Conservation (phyloP, 2,329 filamentous ascomycete species). For the Pseudogymnoascus sp. region DNA sequence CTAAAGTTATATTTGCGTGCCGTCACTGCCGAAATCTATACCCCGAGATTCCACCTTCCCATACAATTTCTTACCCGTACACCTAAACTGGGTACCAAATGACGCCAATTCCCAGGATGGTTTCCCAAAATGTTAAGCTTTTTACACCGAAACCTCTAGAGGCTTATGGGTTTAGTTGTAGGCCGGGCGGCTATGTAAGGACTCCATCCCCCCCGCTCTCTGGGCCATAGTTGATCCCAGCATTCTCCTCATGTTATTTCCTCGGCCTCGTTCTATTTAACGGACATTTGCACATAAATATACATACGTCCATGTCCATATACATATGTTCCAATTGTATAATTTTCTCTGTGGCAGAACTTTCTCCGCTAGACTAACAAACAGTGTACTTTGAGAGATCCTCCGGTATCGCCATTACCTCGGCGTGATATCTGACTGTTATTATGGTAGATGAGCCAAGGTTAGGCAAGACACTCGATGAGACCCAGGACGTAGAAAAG, state of each 20-base stretch:
- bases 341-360: background rate
- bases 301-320: background rate
- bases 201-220: background rate
- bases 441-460: background rate
- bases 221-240: background rate
- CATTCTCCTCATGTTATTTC: constrained; percentile 8
- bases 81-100: background rate
- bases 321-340: background rate
- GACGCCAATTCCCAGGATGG: background rate
- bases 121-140: constrained; percentile 10
- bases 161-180: constrained; percentile 10
- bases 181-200: background rate
- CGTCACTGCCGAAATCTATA: constrained; percentile 4
- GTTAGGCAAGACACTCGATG: background rate
- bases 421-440: background rate
- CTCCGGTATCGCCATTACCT: background rate
- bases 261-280: constrained; percentile 1
- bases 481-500: background rate
- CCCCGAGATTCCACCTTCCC: constrained; percentile 2
- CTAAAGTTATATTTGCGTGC: background rate
- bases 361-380: background rate
- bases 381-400: background rate
- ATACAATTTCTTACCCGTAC: background rate
- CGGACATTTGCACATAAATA: background rate
- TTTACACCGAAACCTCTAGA: constrained; percentile 2